Evolutionary conservation across 768 basidiomycete species (phyloP).

Genomic region (Chalciporus pseudorubinellus): DNA sequence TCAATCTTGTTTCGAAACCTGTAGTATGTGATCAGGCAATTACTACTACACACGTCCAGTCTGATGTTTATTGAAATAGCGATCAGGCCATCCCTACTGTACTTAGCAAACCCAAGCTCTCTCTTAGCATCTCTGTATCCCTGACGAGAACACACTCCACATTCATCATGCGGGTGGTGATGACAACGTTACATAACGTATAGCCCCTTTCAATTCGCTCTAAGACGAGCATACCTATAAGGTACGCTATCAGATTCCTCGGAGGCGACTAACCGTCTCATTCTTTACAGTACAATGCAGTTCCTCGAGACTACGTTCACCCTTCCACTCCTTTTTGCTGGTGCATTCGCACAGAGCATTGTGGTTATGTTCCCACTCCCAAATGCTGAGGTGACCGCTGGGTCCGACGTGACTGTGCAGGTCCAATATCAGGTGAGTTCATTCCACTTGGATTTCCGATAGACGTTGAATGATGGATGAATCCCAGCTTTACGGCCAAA

Average conservation of each 20-base stretch:
- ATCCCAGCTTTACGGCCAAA: neutral
- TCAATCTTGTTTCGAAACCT: too few relatives aligned
- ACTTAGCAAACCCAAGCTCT: too few relatives aligned
- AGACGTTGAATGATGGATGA: neutral
- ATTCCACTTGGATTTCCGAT: neutral
- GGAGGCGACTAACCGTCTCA: neutral
- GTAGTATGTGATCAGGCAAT: too few relatives aligned
- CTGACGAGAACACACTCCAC: too few relatives aligned
- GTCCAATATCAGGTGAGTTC: conserved; percentile 39
- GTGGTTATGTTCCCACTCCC: neutral
- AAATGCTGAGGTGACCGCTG: conserved; percentile 33
- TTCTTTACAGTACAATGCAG: neutral
- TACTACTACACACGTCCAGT: too few relatives aligned
- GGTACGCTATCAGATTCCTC: neutral
- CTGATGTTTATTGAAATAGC: too few relatives aligned
- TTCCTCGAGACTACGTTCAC: neutral
- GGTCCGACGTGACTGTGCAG: conserved; percentile 38
- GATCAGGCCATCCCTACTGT: too few relatives aligned
- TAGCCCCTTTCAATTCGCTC: too few relatives aligned
- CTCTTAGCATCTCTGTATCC: too few relatives aligned
- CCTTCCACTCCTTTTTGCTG: neutral
- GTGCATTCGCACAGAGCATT: neutral
- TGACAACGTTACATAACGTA: neutral
- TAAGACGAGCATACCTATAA: neutral
- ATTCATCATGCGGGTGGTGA: too few relatives aligned